These are phyloP conservation scores for Beauveria sp. DNA, from an alignment of 2,329 filamentous ascomycete genomes.

Conservation along the genomic window DNA sequence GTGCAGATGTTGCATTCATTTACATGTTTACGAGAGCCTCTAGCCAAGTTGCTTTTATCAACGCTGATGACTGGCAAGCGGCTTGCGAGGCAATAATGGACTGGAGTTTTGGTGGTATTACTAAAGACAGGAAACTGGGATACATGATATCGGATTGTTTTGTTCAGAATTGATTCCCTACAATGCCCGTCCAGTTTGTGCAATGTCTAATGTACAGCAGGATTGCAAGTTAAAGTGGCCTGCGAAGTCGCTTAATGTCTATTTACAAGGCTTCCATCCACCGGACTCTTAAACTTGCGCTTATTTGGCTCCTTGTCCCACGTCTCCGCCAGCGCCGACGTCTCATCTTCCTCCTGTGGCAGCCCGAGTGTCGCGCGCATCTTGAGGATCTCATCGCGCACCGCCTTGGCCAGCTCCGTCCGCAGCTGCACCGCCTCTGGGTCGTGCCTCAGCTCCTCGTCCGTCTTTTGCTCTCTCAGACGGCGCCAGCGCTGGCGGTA, in stretches of 20 bases:
- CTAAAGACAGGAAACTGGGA: not conserved
- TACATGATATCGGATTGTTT: not conserved
- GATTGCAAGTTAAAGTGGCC: not conserved
- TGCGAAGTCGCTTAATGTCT: conserved; percentile 20
- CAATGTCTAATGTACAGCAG: conserved; percentile 3
- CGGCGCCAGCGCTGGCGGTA: conserved; percentile 66
- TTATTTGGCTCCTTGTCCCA: conserved; percentile 53
- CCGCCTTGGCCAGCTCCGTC: conserved; percentile 69
- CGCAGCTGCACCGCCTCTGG: conserved; percentile 62
- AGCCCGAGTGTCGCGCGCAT: conserved; percentile 65
- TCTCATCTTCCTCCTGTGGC: conserved; percentile 69
- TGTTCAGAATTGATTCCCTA: not conserved
- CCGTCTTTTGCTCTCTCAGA: conserved; percentile 44
- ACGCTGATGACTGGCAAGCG: not conserved
- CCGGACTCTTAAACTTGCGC: conserved; percentile 43
- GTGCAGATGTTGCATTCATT: not conserved
- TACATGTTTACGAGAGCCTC: not conserved
- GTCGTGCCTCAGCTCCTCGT: conserved; percentile 37
- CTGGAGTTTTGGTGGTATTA: conserved; percentile 9
- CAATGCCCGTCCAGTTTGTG: not conserved
- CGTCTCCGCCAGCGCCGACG: conserved; percentile 70
- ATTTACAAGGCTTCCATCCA: conserved; percentile 45
- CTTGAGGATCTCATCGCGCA: conserved; percentile 74
- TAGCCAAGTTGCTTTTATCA: not conserved
- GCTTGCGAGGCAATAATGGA: not conserved